Conservation (phyloP, 768 basidiomycete genomes). For the Rhodosporidiobolus sp. region DNA sequence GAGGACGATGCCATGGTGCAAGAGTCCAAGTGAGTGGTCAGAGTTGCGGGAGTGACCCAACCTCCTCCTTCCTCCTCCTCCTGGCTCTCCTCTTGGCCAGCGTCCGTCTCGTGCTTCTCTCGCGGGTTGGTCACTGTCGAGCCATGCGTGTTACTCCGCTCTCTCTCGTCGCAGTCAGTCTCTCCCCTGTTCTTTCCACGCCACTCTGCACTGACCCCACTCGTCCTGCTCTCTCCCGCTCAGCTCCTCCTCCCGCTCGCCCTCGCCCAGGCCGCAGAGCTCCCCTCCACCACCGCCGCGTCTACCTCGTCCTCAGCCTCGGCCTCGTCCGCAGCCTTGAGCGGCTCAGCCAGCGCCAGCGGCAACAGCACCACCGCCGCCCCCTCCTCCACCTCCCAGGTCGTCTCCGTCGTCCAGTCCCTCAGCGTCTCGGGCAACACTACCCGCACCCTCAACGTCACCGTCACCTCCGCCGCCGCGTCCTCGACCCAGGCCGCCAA, state of each 20-base stretch:
- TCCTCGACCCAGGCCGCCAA: slow-evolving; percentile 5
- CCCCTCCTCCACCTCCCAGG: slow-evolving; percentile 8
- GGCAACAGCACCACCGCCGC: slow-evolving; percentile 3
- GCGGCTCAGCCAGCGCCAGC: background rate
- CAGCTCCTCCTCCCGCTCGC: background rate
- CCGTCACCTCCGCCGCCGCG: background rate
- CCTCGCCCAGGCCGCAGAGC: background rate
- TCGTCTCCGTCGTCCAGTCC: slow-evolving; percentile 4
- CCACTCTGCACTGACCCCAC: too few relatives aligned
- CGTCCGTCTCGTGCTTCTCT: background rate
- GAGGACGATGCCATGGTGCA: too few relatives aligned
- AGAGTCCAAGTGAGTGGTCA: too few relatives aligned
- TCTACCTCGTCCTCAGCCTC: background rate
- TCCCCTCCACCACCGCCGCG: background rate
- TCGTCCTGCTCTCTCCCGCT: background rate
- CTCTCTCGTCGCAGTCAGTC: background rate
- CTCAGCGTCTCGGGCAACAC: background rate
- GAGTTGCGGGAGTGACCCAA: too few relatives aligned
- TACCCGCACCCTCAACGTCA: slow-evolving; percentile 18
- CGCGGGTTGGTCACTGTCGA: background rate
- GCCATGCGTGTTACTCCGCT: background rate
- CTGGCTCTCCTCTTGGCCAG: background rate
- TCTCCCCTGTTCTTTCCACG: background rate
- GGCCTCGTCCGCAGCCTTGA: background rate
- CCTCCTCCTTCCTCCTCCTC: background rate